phyloP scores from a whole-genome alignment of 345 rosid species.

The Gynandropsis gynandra region DNA sequence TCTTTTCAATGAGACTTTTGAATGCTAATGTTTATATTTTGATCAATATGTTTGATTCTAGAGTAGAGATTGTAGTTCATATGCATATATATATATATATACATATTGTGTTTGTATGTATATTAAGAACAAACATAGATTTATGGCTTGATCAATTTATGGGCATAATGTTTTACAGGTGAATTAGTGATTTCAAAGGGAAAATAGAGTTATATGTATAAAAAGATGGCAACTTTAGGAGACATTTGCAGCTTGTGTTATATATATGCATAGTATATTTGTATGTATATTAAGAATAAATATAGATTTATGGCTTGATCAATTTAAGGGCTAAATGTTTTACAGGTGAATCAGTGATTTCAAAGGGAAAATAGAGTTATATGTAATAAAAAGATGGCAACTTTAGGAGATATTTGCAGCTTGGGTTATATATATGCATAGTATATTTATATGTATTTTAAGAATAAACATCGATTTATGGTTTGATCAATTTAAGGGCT shows the following conservation, averaged over 20 bases:
- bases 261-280: not conserved
- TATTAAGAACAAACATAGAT: not conserved
- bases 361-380: constrained; percentile 15
- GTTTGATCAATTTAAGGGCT: not conserved
- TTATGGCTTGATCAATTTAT: not conserved
- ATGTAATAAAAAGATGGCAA: constrained; percentile 67
- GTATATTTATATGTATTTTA: not conserved
- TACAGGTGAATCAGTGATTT: constrained; percentile 11
- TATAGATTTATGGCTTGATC: not conserved
- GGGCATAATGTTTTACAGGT: constrained; percentile 15
- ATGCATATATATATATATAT: too few species aligned
- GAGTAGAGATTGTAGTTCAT: too few species aligned
- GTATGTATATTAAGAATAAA: not conserved
- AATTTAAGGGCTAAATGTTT: not conserved
- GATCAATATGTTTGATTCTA: too few species aligned
- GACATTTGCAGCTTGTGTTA: constrained; percentile 94
- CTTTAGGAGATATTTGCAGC: constrained; percentile 73
- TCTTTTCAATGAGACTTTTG: too few species aligned
- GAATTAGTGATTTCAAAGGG: constrained; percentile 2
- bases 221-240: constrained; percentile 61
- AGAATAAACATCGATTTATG: not conserved
- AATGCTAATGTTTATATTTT: too few species aligned
- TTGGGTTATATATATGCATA: too few species aligned
- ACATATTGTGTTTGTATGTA: not conserved
- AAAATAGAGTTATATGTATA: not conserved